Base-by-base conservation (phyloP, 1,284 basidiomycete species). In the Irpex lacteus region DNA sequence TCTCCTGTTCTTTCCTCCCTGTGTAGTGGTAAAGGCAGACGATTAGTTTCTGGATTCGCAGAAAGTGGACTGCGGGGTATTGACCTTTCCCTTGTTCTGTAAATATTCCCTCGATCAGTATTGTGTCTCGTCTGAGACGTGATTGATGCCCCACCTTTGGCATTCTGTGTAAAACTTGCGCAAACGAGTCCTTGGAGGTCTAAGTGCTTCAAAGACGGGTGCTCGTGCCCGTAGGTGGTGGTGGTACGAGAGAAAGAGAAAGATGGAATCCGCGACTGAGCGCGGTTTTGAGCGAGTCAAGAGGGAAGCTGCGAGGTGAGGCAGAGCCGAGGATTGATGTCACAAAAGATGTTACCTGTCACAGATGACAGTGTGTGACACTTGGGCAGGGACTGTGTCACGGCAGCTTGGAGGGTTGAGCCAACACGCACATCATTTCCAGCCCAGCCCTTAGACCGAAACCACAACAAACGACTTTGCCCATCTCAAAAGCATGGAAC, bases 1-100 rank as follows among this genome's bases (percentile, higher is more conserved):
- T 85, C 97, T 88, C 80, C 98, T 90, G 83, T 99, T 99, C 86
- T 99, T 99, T 69, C 98, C 98, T 77, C 98, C 97, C 95, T 99
- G 70, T 52, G 15, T 69, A 56, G 8, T 19, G 58, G 9, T 47
- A 19, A 44, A 34, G 5, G n/a, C 32, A 34, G 1, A 9, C 44
- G n/a, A 47, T 40, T 13, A 8, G 61, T 37, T 26, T 40, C 19
- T 40, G 36, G 18, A 32, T 15, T 19, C 36, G 40, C 44, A 36
- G 38, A n/a, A 40, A 47, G 61, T 26, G 34, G 18, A 19, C 19
- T 8, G 9, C 62, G 15, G 32, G 32, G 55, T 64, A 73, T 78
- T 62, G 62, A 91, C 90, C 86, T 92, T 92, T 85, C 90, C 90
- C 78, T 92, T 92, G 74, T 92, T 92, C 90, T 92, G 71, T 62